These are phyloP conservation scores for Cystobasidium pallidum DNA, from an alignment of 1,284 basidiomycete species.

Conservation along the genomic window DNA sequence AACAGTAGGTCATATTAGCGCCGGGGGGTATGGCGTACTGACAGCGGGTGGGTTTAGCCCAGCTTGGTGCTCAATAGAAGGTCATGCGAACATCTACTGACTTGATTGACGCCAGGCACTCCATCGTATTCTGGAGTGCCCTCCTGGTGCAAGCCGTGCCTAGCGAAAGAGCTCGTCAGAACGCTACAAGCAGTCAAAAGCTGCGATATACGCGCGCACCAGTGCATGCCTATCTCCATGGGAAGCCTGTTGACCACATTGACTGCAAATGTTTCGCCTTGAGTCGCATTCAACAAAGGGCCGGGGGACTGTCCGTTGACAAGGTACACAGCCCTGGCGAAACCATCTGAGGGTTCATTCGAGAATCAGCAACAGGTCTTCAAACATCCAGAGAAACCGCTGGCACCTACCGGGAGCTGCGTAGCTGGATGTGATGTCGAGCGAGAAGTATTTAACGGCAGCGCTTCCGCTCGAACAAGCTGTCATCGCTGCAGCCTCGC, in stretches of 20 bases:
- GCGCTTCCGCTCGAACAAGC: constrained; percentile 13
- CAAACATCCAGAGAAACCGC: constrained; percentile 11
- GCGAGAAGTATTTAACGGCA: constrained; percentile 15
- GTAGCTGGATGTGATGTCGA: constrained; percentile 15
- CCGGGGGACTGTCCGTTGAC: constrained; percentile 14
- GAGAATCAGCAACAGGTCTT: constrained; percentile 15
- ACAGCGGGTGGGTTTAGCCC: constrained; percentile 8
- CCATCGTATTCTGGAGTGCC: constrained; percentile 15
- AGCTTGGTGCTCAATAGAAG: constrained; percentile 14
- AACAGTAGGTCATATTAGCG: constrained; percentile 12
- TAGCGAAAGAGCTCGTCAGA: constrained; percentile 15
- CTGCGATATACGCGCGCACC: constrained; percentile 14
- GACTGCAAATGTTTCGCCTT: constrained; percentile 13
- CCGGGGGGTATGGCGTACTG: constrained; percentile 14
- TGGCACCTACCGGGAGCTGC: constrained; percentile 11
- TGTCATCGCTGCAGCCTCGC: constrained; percentile 14
- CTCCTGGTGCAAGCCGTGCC: constrained; percentile 12
- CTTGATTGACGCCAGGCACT: constrained; percentile 15
- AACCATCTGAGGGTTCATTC: constrained; percentile 11
- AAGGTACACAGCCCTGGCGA: constrained; percentile 15
- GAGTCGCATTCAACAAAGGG: constrained; percentile 15
- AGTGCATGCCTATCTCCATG: constrained; percentile 13
- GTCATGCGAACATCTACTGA: constrained; percentile 11
- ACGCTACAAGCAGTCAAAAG: constrained; percentile 15
- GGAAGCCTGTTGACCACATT: constrained; percentile 15